Conservation (phyloP, 225 moss, liverwort and hornwort species). For the Takakia lepidozioides region DNA sequence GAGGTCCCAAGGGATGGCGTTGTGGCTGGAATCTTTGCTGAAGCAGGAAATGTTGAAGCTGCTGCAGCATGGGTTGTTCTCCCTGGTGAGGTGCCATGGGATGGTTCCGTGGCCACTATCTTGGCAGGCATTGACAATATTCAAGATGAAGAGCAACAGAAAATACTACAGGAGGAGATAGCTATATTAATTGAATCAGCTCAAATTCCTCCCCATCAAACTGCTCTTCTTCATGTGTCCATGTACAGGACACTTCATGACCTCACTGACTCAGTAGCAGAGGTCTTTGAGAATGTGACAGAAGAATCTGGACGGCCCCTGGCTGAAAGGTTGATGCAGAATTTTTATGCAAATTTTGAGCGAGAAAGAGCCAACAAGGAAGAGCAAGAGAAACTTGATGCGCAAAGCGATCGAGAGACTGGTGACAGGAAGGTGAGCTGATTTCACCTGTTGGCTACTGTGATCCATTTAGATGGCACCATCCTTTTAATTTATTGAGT, state of each 20-base stretch:
- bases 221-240: constrained; percentile 16
- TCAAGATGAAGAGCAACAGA: constrained; percentile 16
- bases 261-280: constrained; percentile 27
- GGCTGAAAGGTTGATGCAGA: constrained; percentile 24
- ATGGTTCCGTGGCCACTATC: constrained; percentile 26
- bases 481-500: constrained; percentile 21
- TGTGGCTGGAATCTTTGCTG: constrained; percentile 11
- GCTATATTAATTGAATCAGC: constrained; percentile 10
- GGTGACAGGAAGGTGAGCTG: too few relatives aligned
- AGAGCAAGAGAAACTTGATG: too few relatives aligned
- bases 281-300: constrained; percentile 22
- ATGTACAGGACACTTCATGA: constrained; percentile 22
- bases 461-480: too few relatives aligned
- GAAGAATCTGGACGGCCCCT: constrained; percentile 14
- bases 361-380: constrained; percentile 14
- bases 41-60: constrained; percentile 9
- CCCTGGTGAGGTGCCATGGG: constrained; percentile 18
- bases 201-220: constrained; percentile 25
- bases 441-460: too few relatives aligned
- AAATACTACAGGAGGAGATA: constrained; percentile 8
- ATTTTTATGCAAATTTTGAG: constrained; percentile 28
- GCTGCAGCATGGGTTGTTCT: constrained; percentile 2
- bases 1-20: too few relatives aligned
- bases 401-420: too few relatives aligned
- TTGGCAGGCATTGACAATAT: constrained; percentile 17